Percentiles rank a stretch among this genome's conserved stretches.
Evolutionary conservation across 306 rosid species (phyloP).

Genomic region (Argentina anserina): DNA sequence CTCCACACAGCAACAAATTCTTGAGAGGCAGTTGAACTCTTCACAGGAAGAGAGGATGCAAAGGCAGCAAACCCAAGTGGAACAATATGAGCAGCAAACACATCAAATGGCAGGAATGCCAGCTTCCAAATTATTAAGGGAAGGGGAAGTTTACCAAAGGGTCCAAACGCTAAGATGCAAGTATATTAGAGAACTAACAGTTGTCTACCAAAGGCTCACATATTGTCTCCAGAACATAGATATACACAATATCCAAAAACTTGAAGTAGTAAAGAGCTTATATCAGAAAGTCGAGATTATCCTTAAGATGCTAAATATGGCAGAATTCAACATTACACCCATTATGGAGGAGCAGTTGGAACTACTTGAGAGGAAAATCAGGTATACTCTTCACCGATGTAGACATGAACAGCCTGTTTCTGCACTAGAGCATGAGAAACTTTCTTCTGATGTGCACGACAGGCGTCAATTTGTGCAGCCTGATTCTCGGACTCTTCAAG

Average conservation of each 20-base stretch:
- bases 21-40: background rate
- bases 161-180: background rate
- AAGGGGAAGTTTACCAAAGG: background rate
- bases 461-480: background rate
- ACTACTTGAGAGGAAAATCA: background rate
- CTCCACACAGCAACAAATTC: background rate
- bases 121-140: background rate
- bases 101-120: background rate
- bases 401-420: background rate
- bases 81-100: background rate
- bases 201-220: background rate
- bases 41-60: background rate
- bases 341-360: background rate
- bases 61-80: background rate
- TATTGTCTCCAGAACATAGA: background rate
- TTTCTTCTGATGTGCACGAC: background rate
- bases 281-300: background rate
- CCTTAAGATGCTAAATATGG: background rate
- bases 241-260: background rate
- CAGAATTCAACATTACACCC: background rate
- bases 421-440: background rate
- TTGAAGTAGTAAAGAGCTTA: background rate
- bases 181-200: background rate
- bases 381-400: background rate
- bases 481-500: background rate